Conservation (phyloP, 2,329 filamentous ascomycete genomes). For the Hymenoscyphus albidus region DNA sequence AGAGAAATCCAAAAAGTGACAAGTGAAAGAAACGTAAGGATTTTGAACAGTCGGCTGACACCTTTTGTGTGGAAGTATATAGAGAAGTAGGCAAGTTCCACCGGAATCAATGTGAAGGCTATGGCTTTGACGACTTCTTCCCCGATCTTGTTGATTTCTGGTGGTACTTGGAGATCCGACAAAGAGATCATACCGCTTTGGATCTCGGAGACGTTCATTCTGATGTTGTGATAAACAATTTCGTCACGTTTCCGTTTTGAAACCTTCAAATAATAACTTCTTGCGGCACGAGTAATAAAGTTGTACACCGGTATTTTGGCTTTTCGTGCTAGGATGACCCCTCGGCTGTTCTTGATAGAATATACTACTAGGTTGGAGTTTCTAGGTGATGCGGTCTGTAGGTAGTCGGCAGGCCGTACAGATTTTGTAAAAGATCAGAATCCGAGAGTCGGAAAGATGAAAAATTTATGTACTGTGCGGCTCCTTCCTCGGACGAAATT, state of each 20-base stretch:
- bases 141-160: slow-evolving; percentile 25
- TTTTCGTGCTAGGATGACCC: not conserved
- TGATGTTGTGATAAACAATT: not conserved
- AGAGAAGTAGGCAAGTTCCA: slow-evolving; percentile 33
- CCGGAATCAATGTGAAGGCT: slow-evolving; percentile 30
- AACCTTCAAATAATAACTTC: not conserved
- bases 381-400: not conserved
- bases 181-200: slow-evolving; percentile 1
- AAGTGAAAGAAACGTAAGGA: slow-evolving; percentile 26
- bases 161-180: slow-evolving; percentile 17
- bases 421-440: not conserved
- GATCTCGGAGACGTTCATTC: slow-evolving; percentile 25
- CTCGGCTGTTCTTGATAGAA: not conserved
- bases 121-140: slow-evolving; percentile 29
- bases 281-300: not conserved
- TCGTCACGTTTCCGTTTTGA: not conserved
- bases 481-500: not conserved
- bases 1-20: slow-evolving; percentile 29
- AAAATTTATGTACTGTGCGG: not conserved
- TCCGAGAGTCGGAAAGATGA: not conserved
- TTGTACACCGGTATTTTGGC: not conserved
- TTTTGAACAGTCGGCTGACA: slow-evolving; percentile 23
- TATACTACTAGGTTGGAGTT: not conserved
- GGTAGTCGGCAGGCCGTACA: not conserved
- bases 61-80: slow-evolving; percentile 33